Conservation (phyloP, 2,329 filamentous ascomycete species). For the Diplocarpon mali region DNA sequence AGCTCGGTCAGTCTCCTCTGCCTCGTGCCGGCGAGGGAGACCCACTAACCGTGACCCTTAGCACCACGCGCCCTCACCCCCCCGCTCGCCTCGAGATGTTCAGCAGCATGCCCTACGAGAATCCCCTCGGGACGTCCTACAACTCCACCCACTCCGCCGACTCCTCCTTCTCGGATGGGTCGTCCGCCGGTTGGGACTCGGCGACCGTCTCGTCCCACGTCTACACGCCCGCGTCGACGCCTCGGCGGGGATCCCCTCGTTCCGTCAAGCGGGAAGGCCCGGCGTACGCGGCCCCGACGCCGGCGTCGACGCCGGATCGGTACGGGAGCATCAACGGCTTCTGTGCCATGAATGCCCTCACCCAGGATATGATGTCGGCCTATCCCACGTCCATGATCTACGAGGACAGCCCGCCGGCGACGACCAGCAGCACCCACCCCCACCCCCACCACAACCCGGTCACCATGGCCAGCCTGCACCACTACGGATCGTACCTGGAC, state of each 20-base stretch:
- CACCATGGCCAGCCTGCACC: not conserved
- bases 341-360: conserved; percentile 11
- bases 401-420: no score
- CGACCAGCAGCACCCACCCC: no score
- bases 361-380: conserved; percentile 12
- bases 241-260: conserved; percentile 5
- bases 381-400: conserved; percentile 7
- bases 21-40: not conserved
- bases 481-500: conserved; percentile 1
- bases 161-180: conserved; percentile 8
- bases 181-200: conserved; percentile 3
- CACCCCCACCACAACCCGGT: not conserved
- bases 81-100: conserved; percentile 11
- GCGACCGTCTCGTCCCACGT: conserved; percentile 1
- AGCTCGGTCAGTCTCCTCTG: conserved; percentile 8
- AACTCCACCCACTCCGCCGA: conserved; percentile 4
- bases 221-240: conserved; percentile 9
- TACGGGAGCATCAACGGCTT: conserved; percentile 6
- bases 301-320: conserved; percentile 7
- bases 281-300: conserved; percentile 5
- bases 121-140: conserved; percentile 5
- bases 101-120: conserved; percentile 1
- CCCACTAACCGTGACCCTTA: not conserved
- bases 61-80: not conserved
- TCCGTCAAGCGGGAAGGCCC: conserved; percentile 13